Conservation (phyloP, 139 green algal genomes). For the Edaphochlamys debaryana region DNA sequence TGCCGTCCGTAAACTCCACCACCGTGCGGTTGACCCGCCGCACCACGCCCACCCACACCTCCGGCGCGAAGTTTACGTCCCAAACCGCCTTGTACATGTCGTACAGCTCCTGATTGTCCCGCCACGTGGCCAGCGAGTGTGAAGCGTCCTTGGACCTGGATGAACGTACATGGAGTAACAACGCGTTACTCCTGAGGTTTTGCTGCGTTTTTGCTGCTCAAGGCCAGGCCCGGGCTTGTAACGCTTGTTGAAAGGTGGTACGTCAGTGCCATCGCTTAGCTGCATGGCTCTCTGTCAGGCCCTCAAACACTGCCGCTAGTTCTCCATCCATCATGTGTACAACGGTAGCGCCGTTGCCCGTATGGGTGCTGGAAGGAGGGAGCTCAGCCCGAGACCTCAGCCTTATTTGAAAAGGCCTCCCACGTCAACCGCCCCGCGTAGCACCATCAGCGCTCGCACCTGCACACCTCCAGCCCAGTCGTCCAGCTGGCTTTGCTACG, state of each 20-base stretch:
- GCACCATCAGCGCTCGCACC: neutral
- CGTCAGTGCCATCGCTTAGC: too few species aligned
- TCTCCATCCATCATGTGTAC: too few species aligned
- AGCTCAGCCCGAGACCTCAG: too few species aligned
- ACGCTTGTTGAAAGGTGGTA: neutral
- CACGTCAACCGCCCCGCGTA: neutral
- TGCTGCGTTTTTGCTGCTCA: too few species aligned
- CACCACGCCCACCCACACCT: slow-evolving; percentile 35
- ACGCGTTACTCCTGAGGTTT: too few species aligned
- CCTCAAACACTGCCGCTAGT: too few species aligned
- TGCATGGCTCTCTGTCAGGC: too few species aligned
- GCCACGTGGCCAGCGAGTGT: slow-evolving; percentile 13
- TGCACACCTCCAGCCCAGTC: slow-evolving; percentile 10
- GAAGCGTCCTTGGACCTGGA: neutral
- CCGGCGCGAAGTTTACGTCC: neutral
- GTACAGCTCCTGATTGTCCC: slow-evolving; percentile 30
- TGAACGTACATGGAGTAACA: too few species aligned
- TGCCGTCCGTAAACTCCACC: slow-evolving; percentile 19
- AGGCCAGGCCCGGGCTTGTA: neutral
- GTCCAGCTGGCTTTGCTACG: neutral
- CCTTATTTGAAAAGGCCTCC: neutral
- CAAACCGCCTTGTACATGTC: neutral
- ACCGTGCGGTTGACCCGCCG: neutral
- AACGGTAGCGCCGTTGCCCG: too few species aligned
- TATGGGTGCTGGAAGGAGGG: too few species aligned